Base-by-base conservation (phyloP, 305 asterid species). In the Andrographis paniculata region DNA sequence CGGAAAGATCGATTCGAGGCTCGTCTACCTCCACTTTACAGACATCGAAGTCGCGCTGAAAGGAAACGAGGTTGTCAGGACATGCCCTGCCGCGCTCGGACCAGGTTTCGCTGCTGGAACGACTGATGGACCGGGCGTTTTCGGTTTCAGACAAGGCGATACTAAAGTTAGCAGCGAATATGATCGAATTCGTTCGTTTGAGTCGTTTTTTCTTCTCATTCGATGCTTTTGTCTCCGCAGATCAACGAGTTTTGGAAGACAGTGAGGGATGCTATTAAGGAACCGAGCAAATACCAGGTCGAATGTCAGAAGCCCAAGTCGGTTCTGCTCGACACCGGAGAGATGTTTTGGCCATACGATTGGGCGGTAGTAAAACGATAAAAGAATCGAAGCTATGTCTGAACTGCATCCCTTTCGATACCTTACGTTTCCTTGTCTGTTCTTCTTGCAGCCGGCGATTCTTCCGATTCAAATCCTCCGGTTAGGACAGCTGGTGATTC, bases 31-130 rank as follows among this genome's bases (percentile, higher is more conserved):
- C 2, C 70, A 75, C 41, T 62, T 79, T 9, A 70, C 84, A 0
- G 65, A 67, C 17, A 58, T 75, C 48, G 60, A 75, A 15, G 81
- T 79, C 17, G 59, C 58, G 16, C 37, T 75, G 28, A 69, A 60
- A 14, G 76, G 73, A 19, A 68, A 72, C n/a, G 41, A 45, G 49
- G 64, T 62, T 3, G 88, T 70, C 33, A 58, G 61, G 43, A 79
- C 84, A 12, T 79, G 88, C 61, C 84, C 81, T 3, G 88, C 84
- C 6, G 84, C 88, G 0, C 65, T 79, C 9, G 88, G 84, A 15
- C 71, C 69, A 1, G 88, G 77, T 11, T 79, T 75, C 50, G 84
- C 84, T 0, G 84, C 84, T 1, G 84, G 88, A 40, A 79, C 88
- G 13, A 79, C 84, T 4, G 81, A 75, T 35, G 88, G 84, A 4